phyloP scores from a whole-genome alignment of 176 grass and related monocot species.

The Areca catechu region DNA sequence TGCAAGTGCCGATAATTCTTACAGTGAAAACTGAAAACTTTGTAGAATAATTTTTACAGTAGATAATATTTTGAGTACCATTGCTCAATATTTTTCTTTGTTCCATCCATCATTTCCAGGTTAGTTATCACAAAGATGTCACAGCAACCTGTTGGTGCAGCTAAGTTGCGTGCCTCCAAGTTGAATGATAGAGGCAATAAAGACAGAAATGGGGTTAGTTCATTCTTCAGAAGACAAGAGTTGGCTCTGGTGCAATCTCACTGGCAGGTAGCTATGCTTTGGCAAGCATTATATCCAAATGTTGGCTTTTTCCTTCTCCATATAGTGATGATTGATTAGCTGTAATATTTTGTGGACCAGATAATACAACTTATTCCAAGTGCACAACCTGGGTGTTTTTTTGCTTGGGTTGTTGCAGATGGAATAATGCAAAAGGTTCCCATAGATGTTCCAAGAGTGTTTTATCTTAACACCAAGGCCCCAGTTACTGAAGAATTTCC shows the following conservation, averaged over 20 bases:
- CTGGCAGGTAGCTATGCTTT: conserved; percentile 63
- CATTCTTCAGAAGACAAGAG: conserved; percentile 81
- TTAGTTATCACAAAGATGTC: conserved; percentile 34
- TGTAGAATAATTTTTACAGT: too few relatives aligned
- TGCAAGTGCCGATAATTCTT: too few relatives aligned
- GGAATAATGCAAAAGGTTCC: conserved; percentile 88
- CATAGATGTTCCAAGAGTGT: conserved; percentile 62
- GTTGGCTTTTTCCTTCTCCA: too few relatives aligned
- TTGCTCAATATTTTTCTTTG: not conserved
- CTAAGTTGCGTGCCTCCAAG: conserved; percentile 28
- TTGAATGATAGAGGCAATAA: conserved; percentile 31
- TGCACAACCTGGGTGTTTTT: conserved; percentile 49
- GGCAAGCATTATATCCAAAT: not conserved
- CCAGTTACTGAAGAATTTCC: conserved; percentile 76
- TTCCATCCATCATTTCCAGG: conserved; percentile 32
- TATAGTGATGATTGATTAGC: conserved; percentile 7
- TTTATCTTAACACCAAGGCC: conserved; percentile 84
- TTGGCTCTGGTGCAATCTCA: conserved; percentile 73
- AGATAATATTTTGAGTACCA: too few relatives aligned
- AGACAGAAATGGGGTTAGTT: conserved; percentile 27
- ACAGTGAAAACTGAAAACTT: too few relatives aligned
- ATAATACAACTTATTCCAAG: conserved; percentile 82
- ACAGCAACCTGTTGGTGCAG: conserved; percentile 26
- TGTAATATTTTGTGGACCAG: conserved; percentile 40
- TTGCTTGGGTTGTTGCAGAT: conserved; percentile 85